Percentiles rank a stretch among this genome's conserved stretches.
Evolutionary conservation across 2,329 filamentous ascomycete genomes (phyloP).

Genomic region (Polychaeton citri): DNA sequence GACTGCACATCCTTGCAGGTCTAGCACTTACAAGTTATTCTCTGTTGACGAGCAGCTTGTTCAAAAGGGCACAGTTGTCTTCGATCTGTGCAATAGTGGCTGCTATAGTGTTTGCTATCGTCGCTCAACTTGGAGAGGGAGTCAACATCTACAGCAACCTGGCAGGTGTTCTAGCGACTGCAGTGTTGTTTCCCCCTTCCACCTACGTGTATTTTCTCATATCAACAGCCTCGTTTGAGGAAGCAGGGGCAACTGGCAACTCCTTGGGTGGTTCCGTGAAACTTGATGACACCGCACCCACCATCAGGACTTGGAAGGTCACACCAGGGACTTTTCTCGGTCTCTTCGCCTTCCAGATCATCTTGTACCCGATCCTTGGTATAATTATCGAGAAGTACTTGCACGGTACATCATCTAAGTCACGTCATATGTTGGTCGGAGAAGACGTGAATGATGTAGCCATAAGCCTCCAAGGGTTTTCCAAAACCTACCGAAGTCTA

Average conservation of each 20-base stretch:
- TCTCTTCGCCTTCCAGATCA: constrained; percentile 60
- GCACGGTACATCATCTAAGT: constrained; percentile 56
- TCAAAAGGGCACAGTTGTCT: constrained; percentile 69
- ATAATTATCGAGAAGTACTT: constrained; percentile 57
- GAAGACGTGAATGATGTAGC: constrained; percentile 6
- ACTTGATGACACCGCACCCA: constrained; percentile 45
- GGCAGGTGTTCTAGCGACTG: constrained; percentile 46
- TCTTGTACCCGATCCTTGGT: constrained; percentile 62
- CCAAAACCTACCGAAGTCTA: constrained; percentile 65
- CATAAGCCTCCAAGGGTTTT: constrained; percentile 59
- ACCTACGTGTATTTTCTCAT: constrained; percentile 73
- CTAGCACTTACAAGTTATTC: constrained; percentile 63
- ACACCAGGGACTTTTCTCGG: constrained; percentile 62
- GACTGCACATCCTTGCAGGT: constrained; percentile 42
- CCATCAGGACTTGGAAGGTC: constrained; percentile 40
- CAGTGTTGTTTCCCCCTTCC: constrained; percentile 58
- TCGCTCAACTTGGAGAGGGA: constrained; percentile 72
- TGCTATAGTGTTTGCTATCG: constrained; percentile 57
- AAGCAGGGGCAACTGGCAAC: constrained; percentile 60
- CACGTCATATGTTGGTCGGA: constrained; percentile 28
- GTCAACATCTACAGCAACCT: too few species aligned
- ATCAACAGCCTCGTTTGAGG: constrained; percentile 63
- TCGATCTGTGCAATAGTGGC: constrained; percentile 60
- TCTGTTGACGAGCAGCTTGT: constrained; percentile 63
- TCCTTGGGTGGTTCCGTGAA: constrained; percentile 43